phyloP scores from a whole-genome alignment of 306 rosid species.

The Citrullus mucosospermus region DNA sequence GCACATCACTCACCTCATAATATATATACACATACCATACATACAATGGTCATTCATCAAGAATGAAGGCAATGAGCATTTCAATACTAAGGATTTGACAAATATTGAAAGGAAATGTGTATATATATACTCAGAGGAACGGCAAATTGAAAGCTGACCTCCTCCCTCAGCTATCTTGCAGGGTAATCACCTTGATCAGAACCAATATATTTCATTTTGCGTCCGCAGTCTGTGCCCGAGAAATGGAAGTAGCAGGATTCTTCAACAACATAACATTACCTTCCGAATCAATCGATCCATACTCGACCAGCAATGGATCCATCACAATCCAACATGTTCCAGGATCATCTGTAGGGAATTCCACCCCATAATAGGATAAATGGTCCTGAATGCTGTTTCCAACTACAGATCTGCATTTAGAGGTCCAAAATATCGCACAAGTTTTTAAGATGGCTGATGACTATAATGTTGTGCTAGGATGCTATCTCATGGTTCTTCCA shows the following conservation, averaged over 20 bases:
- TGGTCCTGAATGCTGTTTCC: slow-evolving; percentile 83
- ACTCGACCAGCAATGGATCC: slow-evolving; percentile 22
- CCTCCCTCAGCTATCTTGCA: not conserved
- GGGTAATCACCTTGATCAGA: not conserved
- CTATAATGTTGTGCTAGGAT: not conserved
- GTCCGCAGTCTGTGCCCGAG: slow-evolving; percentile 10
- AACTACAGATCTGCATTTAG: slow-evolving; percentile 62
- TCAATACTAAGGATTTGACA: not conserved
- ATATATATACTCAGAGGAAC: not conserved
- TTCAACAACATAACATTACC: slow-evolving; percentile 56
- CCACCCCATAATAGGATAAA: slow-evolving; percentile 49
- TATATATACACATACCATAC: not conserved
- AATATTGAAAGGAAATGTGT: not conserved
- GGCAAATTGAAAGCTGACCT: not conserved
- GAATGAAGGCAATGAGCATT: not conserved
- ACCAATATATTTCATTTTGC: not conserved
- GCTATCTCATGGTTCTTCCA: not conserved
- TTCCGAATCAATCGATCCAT: slow-evolving; percentile 27
- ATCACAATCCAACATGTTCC: slow-evolving; percentile 62
- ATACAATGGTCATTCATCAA: not conserved
- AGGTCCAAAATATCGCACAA: not conserved
- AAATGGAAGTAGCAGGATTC: slow-evolving; percentile 37
- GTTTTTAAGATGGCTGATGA: not conserved
- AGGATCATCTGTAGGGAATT: slow-evolving; percentile 36
- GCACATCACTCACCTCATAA: not conserved